Base-by-base conservation (phyloP, 148 eudicot genomes). In the Vaccinium darrowii region DNA sequence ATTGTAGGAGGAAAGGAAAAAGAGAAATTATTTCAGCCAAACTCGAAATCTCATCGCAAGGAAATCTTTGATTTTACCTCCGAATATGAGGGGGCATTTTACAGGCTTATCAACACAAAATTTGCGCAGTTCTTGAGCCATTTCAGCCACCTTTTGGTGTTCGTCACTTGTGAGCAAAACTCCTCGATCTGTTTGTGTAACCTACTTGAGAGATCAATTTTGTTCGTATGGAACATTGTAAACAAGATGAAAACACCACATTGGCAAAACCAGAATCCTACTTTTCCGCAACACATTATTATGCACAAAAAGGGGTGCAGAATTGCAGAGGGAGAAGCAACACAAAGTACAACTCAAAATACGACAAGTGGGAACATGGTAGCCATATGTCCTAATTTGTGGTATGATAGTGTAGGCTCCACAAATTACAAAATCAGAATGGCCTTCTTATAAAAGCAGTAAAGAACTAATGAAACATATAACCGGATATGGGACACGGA, bases 1-100 rank as follows among this genome's bases (percentile, higher is more conserved):
- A 12, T 67, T 16, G 60, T 49, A 78, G 75, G 39, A 53, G 57
- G 27, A 72, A 51, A 76, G 57, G 74, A 16, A n/a, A 78, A 51
- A 39, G 27, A 43, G 60, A 43, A 21, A 83, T 16, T 8, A 71
- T 14, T 53, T 58, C 10, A 81, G 12, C 76, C 81, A 77, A 49
- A 15, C 27, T 57, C 52, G 57, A 56, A 36, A 81, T 81, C 25
- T 81, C 54, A 11, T 47, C 15, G 8, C 52, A 25, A 73, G 56
- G 80, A 71, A 83, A 16, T 75, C 80, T 75, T 57, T 19, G 79
- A n/a, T 53, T 23, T 82, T 84, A 95, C 98, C 98, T 91, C 98
- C 98, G 81, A 96, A 96, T 86, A 96, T 96, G 57, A 96, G 95
- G 82, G 98, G 98, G 85, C 94, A 92, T 75, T 89, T 93, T 15